These are phyloP conservation scores for Globisporangium perplexum DNA, from an alignment of 352 stramenopile species.

Conservation along the genomic window DNA sequence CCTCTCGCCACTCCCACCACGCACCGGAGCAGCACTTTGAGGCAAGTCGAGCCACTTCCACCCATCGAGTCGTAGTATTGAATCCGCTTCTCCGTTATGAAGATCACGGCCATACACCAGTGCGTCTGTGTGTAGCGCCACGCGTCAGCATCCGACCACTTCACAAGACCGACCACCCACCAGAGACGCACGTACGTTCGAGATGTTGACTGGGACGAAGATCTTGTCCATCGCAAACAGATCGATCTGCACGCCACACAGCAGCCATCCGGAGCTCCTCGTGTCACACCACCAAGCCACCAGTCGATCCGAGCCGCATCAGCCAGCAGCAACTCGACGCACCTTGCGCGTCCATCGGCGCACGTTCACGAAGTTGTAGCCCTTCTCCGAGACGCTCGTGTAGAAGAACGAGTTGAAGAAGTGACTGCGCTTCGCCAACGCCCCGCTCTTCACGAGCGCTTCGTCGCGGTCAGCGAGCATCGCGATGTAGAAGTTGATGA, in stretches of 20 bases:
- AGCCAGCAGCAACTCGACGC: neutral
- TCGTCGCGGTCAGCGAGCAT: conserved; percentile 69
- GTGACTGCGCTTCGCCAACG: conserved; percentile 50
- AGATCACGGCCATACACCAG: conserved; percentile 85
- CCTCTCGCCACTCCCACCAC: neutral
- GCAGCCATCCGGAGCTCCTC: neutral
- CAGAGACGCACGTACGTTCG: conserved; percentile 49
- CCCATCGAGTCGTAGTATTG: conserved; percentile 88
- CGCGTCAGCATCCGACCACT: neutral
- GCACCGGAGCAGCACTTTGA: conserved; percentile 64
- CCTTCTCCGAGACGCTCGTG: conserved; percentile 70
- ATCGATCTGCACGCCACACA: conserved; percentile 44
- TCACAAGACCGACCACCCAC: neutral
- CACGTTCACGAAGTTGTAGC: conserved; percentile 84
- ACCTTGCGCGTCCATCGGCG: conserved; percentile 83
- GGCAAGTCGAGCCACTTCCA: conserved; percentile 54
- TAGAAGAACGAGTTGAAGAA: conserved; percentile 90
- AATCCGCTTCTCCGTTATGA: conserved; percentile 85
- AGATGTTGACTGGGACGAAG: conserved; percentile 84
- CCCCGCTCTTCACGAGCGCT: conserved; percentile 38
- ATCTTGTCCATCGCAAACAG: conserved; percentile 90
- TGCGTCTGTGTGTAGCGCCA: conserved; percentile 41
- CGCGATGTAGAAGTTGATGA: conserved; percentile 88
- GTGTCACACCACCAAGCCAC: neutral
- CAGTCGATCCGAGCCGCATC: neutral